Base-by-base conservation (phyloP, 2,329 filamentous ascomycete genomes). In the Trichoderma sp. region DNA sequence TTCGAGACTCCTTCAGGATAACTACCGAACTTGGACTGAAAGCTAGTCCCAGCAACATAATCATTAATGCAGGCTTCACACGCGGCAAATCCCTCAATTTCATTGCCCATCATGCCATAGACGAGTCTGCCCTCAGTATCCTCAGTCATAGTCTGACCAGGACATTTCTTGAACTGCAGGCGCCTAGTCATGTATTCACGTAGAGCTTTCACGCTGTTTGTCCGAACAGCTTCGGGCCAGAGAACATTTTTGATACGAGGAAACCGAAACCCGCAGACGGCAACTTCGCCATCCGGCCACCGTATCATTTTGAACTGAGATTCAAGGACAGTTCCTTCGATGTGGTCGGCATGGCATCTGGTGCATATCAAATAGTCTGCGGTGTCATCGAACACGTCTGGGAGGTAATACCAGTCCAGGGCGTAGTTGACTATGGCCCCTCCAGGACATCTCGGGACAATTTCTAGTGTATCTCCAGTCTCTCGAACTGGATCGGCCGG, bases 11-110 rank as follows among this genome's bases (percentile, higher is more conserved):
- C n/a, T 18, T 70, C 56, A 4, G 36, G 21, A 60, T 73, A 74
- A 0, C 73, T 75, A 0, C 74, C 74, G 26, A 84, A 83, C 0
- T 73, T 74, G 4, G 73, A 18, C n/a, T 79, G 77, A 14, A 82
- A 80, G 0, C 75, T 24, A 0, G 76, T 79, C 0, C 76, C 78
- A 1, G 68, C 74, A 2, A 83, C 69, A 1, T 72, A 61, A 47
- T 84, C 80, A 12, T 81, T 76, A 71, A 78, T 80, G 65, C 82
- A 84, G 11, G 82, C 79, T 36, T 83, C 78, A 34, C 82, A 84
- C 0, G 80, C 75, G 3, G 82, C 74, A 34, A 83, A 78, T 2
- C 78, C 77, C 0, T 76, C 72, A 0, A 82, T 74, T 2, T 78
- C 78, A 1, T 77, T 71, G 6, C 79, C 71, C 14, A 51, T 74